Conservation (phyloP, 371 early-diverging fungal genomes). For the Phascolomyces articulosus region DNA sequence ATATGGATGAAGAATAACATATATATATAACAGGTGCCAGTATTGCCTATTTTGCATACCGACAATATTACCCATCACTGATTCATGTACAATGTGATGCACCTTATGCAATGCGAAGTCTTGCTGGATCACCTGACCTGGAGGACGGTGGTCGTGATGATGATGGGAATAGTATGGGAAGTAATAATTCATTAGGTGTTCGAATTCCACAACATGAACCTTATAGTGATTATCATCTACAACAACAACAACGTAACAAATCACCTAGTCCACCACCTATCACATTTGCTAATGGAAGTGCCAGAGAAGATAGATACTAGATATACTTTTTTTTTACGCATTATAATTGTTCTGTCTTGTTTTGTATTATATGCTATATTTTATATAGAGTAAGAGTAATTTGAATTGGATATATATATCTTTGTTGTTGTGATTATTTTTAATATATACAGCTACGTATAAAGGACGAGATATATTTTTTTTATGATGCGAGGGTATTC, state of each 20-base stretch:
- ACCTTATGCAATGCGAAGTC: slow-evolving; percentile 1
- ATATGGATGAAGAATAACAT: too few species aligned
- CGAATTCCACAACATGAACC: neutral
- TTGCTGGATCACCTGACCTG: neutral
- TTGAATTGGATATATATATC: too few species aligned
- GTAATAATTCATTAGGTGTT: neutral
- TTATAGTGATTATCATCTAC: neutral
- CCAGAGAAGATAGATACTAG: neutral
- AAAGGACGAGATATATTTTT: too few species aligned
- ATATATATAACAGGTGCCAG: slow-evolving; percentile 10
- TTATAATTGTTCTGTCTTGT: too few species aligned
- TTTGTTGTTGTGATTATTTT: too few species aligned
- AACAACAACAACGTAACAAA: neutral
- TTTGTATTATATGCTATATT: too few species aligned
- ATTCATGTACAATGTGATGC: slow-evolving; percentile 5
- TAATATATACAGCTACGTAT: too few species aligned
- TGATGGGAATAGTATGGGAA: neutral
- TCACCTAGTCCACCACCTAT: neutral
- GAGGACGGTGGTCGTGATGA: neutral
- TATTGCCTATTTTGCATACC: slow-evolving; percentile 17
- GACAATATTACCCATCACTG: slow-evolving; percentile 19
- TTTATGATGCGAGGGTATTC: too few species aligned
- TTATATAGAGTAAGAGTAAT: too few species aligned
- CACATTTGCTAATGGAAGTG: neutral
- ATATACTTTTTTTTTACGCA: neutral